Percentiles rank a stretch among this genome's conserved stretches.
Evolutionary conservation across 305 asterid genomes (phyloP).

Genomic region (Stenogyne calaminthoides): DNA sequence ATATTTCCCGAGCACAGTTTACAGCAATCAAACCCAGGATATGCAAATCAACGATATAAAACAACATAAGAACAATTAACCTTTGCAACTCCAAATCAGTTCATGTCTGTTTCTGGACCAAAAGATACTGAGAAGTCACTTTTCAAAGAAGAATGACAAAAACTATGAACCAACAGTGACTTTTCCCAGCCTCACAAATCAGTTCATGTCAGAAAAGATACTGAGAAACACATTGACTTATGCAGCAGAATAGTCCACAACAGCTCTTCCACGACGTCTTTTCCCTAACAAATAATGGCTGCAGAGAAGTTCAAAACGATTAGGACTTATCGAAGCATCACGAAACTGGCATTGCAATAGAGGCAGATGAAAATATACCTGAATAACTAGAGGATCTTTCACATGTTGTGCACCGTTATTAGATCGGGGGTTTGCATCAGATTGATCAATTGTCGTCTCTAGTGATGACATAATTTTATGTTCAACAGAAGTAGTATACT

Average conservation of each 20-base stretch:
- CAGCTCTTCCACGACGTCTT: slow-evolving; percentile 80
- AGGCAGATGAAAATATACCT: slow-evolving; percentile 28
- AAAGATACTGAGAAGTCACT: no score
- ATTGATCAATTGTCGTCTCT: slow-evolving; percentile 23
- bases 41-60: neutral
- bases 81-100: slow-evolving; percentile 1
- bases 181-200: slow-evolving; percentile 8
- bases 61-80: neutral
- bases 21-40: neutral
- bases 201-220: slow-evolving; percentile 17
- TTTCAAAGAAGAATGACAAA: slow-evolving; percentile 1
- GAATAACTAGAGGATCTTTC: slow-evolving; percentile 44
- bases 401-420: slow-evolving; percentile 25
- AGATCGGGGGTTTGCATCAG: slow-evolving; percentile 30
- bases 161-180: neutral
- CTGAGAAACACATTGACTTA: slow-evolving; percentile 25
- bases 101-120: no score
- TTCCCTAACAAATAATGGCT: slow-evolving; percentile 54
- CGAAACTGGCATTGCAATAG: neutral
- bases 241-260: slow-evolving; percentile 72
- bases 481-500: slow-evolving; percentile 6
- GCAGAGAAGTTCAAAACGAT: slow-evolving; percentile 27
- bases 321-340: neutral
- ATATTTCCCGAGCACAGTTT: no score
- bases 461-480: slow-evolving; percentile 33